Conservation (phyloP, 768 basidiomycete species). For the Chalciporus chontae region DNA sequence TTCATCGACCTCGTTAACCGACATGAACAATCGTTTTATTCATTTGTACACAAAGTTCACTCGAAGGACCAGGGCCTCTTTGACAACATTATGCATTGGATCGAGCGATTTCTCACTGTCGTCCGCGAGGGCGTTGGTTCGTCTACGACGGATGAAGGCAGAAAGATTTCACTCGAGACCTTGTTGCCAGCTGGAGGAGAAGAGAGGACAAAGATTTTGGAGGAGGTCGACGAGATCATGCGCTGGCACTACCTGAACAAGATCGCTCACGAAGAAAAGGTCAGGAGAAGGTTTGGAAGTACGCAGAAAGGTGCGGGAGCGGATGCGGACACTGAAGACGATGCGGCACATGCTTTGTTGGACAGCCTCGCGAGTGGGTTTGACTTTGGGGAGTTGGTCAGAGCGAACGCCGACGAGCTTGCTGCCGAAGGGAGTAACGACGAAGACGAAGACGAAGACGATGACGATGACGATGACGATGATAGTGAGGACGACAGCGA, state of each 20-base stretch:
- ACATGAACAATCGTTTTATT: conserved; percentile 94
- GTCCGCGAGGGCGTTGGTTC: conserved; percentile 85
- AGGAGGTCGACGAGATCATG: conserved; percentile 86
- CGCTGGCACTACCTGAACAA: conserved; percentile 94
- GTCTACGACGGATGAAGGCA: conserved; percentile 1
- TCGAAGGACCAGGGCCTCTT: conserved; percentile 94
- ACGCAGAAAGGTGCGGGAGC: conserved; percentile 39
- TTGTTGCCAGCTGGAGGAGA: conserved; percentile 79
- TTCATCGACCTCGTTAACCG: conserved; percentile 92
- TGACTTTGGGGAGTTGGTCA: conserved; percentile 74
- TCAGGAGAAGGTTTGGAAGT: conserved; percentile 79
- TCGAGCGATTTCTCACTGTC: conserved; percentile 89
- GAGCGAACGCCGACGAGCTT: conserved; percentile 76
- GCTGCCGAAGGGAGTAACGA: conserved; percentile 69
- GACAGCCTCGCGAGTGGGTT: conserved; percentile 79
- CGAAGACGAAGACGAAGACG: conserved; percentile 38
- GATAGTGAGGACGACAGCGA: conserved; percentile 35
- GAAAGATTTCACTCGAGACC: conserved; percentile 75
- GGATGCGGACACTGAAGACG: conserved; percentile 68
- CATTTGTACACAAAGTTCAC: conserved; percentile 97
- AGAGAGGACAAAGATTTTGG: conserved; percentile 72
- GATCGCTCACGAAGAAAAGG: conserved; percentile 86
- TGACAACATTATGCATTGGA: conserved; percentile 93
- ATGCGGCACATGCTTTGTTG: conserved; percentile 77
- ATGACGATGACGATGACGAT: conserved; percentile 38